Conservation (phyloP, 2,329 filamentous ascomycete species). For the Colletotrichum sp. region DNA sequence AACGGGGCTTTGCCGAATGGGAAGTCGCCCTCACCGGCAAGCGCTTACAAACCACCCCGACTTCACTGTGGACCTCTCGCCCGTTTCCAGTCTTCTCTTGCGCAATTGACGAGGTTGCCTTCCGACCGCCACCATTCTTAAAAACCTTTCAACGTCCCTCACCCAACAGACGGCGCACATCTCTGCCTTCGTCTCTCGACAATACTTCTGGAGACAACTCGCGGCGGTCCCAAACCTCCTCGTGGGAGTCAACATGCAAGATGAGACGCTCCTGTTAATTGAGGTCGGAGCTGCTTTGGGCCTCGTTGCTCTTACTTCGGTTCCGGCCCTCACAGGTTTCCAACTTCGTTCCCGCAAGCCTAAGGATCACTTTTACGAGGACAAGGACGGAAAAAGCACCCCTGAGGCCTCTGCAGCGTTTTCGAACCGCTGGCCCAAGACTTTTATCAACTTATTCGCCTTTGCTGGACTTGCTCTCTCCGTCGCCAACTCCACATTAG, state of each 20-base stretch:
- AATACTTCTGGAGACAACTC: background rate
- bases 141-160: background rate
- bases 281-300: slow-evolving; percentile 33
- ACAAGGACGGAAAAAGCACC: slow-evolving; percentile 73
- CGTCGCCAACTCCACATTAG: slow-evolving; percentile 60
- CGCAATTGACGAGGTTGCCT: background rate
- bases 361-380: slow-evolving; percentile 62
- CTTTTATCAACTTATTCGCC: slow-evolving; percentile 58
- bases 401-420: slow-evolving; percentile 67
- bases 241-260: slow-evolving; percentile 4
- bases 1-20: background rate
- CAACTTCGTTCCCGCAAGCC: slow-evolving; percentile 40
- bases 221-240: background rate
- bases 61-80: background rate
- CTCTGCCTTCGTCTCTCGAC: background rate
- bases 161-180: background rate
- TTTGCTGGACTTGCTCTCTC: slow-evolving; percentile 59
- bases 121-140: background rate
- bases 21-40: background rate
- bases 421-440: slow-evolving; percentile 64
- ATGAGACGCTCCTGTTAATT: slow-evolving; percentile 16
- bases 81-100: background rate
- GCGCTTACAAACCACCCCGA: background rate
- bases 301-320: slow-evolving; percentile 38
- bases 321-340: slow-evolving; percentile 40